phyloP scores from a whole-genome alignment of 1,284 basidiomycete species.

The Paramarasmius palmivorus region DNA sequence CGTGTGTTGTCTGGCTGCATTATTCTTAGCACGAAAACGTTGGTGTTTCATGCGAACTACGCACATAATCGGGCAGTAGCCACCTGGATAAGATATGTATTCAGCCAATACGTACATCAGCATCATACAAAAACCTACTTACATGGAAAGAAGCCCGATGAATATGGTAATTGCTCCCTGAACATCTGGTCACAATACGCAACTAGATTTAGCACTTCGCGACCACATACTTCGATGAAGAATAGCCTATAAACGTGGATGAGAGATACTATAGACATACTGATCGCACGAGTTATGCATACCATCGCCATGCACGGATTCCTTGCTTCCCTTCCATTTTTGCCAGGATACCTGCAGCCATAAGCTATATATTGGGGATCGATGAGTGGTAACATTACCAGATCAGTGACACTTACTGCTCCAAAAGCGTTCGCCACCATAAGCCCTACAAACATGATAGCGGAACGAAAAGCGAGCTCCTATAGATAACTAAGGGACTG shows the following conservation, averaged over 20 bases:
- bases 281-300: constrained; percentile 16
- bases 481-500: too few species aligned
- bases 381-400: background rate
- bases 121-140: constrained; percentile 15
- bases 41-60: constrained; percentile 17
- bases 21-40: background rate
- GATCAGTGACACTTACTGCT: constrained; percentile 39
- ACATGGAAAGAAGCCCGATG: constrained; percentile 60
- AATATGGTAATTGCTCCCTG: constrained; percentile 59
- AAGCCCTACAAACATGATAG: constrained; percentile 67
- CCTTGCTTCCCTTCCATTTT: constrained; percentile 70
- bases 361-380: constrained; percentile 47
- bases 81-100: constrained; percentile 33
- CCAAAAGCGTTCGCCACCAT: constrained; percentile 79
- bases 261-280: background rate
- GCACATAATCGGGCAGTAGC: constrained; percentile 56
- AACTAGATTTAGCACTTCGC: background rate
- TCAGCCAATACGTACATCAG: background rate
- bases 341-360: constrained; percentile 69
- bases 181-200: background rate
- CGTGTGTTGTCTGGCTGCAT: constrained; percentile 63
- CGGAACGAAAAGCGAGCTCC: constrained; percentile 70
- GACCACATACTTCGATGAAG: constrained; percentile 52
- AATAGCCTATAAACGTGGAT: constrained; percentile 45
- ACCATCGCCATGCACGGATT: constrained; percentile 74